Evolutionary conservation across 2,329 filamentous ascomycete genomes (phyloP).

Genomic region (Coniochaeta prunicola): DNA sequence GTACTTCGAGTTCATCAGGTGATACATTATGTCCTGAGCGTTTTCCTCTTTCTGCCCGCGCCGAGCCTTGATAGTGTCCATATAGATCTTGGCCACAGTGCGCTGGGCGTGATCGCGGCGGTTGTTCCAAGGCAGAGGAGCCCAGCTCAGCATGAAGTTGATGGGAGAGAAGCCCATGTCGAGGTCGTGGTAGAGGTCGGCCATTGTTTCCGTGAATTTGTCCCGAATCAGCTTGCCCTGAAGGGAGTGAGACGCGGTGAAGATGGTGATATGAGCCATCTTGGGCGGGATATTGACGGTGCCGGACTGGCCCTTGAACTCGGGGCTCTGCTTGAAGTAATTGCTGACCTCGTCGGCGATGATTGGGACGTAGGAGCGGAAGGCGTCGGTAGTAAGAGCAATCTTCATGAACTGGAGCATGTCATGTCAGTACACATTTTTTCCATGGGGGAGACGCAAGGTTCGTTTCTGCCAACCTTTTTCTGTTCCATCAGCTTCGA

Average conservation of each 20-base stretch:
- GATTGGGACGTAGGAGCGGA: conserved; percentile 60
- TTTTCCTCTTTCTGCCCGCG: conserved; percentile 38
- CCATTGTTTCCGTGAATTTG: conserved; percentile 65
- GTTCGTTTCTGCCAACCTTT: conserved; percentile 43
- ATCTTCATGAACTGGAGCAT: conserved; percentile 60
- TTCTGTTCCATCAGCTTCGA: conserved; percentile 85
- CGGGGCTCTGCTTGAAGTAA: conserved; percentile 51
- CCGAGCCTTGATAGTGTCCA: conserved; percentile 60
- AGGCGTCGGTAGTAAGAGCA: conserved; percentile 57
- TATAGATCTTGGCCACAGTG: conserved; percentile 70
- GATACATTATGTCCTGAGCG: conserved; percentile 68
- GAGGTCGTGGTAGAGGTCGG: conserved; percentile 70
- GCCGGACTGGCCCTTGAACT: conserved; percentile 54
- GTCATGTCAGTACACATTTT: neutral
- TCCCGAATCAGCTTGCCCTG: conserved; percentile 71
- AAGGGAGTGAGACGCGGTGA: conserved; percentile 69
- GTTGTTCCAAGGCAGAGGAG: conserved; percentile 68
- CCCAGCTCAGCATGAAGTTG: conserved; percentile 79
- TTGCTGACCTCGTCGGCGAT: conserved; percentile 62
- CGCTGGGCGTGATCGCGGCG: conserved; percentile 64
- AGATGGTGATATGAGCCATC: conserved; percentile 73
- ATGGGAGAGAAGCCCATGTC: conserved; percentile 73
- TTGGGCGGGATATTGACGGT: conserved; percentile 55
- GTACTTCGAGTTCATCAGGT: conserved; percentile 70
- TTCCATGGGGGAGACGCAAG: neutral